Evolutionary conservation across 331 rosid species (phyloP).

Genomic region (Pyrus hybrid): DNA sequence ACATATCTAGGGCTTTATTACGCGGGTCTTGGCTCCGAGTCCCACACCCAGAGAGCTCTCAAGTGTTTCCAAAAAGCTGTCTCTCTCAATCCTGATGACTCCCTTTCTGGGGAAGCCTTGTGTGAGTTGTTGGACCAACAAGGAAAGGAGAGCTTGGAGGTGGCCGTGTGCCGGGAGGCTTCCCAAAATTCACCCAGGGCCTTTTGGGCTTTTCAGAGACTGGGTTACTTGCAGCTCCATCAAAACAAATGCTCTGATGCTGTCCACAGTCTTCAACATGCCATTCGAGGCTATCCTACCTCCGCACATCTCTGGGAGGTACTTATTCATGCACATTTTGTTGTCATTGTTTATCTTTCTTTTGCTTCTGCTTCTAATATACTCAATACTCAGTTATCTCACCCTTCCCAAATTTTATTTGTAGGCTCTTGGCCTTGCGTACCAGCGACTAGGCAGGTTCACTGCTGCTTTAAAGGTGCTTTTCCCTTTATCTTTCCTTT

Average conservation of each 20-base stretch:
- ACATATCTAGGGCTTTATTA: constrained; percentile 67
- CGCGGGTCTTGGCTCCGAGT: constrained; percentile 8
- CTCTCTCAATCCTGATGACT: constrained; percentile 60
- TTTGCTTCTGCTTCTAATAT: neutral
- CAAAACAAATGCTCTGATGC: constrained; percentile 71
- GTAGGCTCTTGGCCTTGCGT: constrained; percentile 92
- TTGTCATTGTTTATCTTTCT: neutral
- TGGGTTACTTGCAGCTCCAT: constrained; percentile 78
- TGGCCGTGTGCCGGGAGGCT: constrained; percentile 62
- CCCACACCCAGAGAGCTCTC: constrained; percentile 48
- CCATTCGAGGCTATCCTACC: constrained; percentile 78
- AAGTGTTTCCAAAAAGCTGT: constrained; percentile 86
- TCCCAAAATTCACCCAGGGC: constrained; percentile 74
- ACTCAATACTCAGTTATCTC: neutral
- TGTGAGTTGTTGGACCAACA: constrained; percentile 65
- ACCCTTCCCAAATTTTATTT: neutral
- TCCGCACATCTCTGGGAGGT: constrained; percentile 86
- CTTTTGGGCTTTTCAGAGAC: constrained; percentile 86
- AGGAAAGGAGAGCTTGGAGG: constrained; percentile 65
- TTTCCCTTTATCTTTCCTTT: neutral
- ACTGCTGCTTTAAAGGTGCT: constrained; percentile 85
- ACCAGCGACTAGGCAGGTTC: constrained; percentile 84
- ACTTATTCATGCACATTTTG: neutral
- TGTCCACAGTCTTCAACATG: constrained; percentile 83
- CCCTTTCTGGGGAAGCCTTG: constrained; percentile 65